Evolutionary conservation across 2,329 filamentous ascomycete genomes (phyloP).

Genomic region (Biscogniauxia marginata): DNA sequence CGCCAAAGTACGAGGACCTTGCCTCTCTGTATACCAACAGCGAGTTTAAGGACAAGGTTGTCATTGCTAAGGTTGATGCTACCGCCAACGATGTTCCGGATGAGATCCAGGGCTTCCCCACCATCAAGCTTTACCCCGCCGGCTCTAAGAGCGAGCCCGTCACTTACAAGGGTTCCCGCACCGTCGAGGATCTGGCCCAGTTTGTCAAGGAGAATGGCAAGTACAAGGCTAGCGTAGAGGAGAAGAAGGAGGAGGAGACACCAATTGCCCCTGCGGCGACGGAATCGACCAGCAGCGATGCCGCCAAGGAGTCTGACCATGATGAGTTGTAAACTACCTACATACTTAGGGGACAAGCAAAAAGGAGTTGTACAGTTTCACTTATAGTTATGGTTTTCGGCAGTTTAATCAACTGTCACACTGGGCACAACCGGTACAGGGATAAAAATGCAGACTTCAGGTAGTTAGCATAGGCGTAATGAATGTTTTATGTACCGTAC

Average conservation of each 20-base stretch:
- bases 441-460: constrained; percentile 28
- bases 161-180: constrained; percentile 84
- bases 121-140: constrained; percentile 96
- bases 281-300: constrained; percentile 47
- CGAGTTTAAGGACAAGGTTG: constrained; percentile 78
- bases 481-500: constrained; percentile 15
- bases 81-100: constrained; percentile 96
- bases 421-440: constrained; percentile 21
- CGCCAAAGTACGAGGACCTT: constrained; percentile 94
- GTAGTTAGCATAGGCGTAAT: constrained; percentile 30
- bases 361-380: constrained; percentile 27
- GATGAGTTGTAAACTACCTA: constrained; percentile 69
- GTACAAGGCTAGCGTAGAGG: constrained; percentile 70
- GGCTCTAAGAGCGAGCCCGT: constrained; percentile 82
- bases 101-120: constrained; percentile 96
- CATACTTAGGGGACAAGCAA: constrained; percentile 13
- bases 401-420: constrained; percentile 24
- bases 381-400: constrained; percentile 21
- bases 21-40: constrained; percentile 72
- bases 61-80: constrained; percentile 97
- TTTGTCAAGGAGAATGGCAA: constrained; percentile 97
- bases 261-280: constrained; percentile 50
- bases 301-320: constrained; percentile 51
- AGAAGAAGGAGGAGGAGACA: constrained; percentile 54
- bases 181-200: constrained; percentile 83